phyloP scores from a whole-genome alignment of 495 filamentous ascomycete species.

The Parachaetomium inaequale region DNA sequence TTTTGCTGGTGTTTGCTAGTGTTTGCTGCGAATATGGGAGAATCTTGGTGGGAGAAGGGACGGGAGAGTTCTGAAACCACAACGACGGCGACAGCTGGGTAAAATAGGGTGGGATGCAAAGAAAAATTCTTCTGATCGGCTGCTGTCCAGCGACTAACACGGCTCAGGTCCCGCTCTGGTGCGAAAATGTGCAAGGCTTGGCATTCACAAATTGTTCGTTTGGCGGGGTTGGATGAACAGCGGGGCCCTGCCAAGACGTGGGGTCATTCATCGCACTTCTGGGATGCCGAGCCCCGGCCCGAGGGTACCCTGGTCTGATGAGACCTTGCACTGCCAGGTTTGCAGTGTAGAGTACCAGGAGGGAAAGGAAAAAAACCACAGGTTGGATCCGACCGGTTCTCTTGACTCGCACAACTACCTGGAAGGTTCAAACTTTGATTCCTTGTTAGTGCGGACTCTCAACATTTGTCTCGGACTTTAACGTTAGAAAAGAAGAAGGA shows the following conservation, averaged over 20 bases:
- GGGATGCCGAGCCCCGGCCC: neutral
- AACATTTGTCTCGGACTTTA: too few species aligned
- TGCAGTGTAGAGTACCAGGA: neutral
- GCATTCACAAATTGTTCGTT: conserved; percentile 11
- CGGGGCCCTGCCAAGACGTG: conserved; percentile 9
- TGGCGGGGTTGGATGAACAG: neutral
- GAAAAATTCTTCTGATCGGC: conserved; percentile 11
- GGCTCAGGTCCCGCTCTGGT: neutral
- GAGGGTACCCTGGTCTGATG: neutral
- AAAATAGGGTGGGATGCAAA: conserved; percentile 10
- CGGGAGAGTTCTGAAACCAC: neutral
- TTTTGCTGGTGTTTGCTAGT: neutral
- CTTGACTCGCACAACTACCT: too few species aligned
- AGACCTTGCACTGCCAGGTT: neutral
- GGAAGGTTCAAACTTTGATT: too few species aligned
- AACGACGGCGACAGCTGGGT: neutral
- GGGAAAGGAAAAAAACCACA: too few species aligned
- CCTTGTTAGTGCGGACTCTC: too few species aligned
- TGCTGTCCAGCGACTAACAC: conserved; percentile 11
- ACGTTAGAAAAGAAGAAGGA: too few species aligned
- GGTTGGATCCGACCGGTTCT: too few species aligned
- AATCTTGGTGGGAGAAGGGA: neutral
- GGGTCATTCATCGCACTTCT: neutral
- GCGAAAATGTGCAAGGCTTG: conserved; percentile 14
- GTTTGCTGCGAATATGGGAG: neutral